Conservation (phyloP, 2,329 filamentous ascomycete species). For the Clonostachys solani region DNA sequence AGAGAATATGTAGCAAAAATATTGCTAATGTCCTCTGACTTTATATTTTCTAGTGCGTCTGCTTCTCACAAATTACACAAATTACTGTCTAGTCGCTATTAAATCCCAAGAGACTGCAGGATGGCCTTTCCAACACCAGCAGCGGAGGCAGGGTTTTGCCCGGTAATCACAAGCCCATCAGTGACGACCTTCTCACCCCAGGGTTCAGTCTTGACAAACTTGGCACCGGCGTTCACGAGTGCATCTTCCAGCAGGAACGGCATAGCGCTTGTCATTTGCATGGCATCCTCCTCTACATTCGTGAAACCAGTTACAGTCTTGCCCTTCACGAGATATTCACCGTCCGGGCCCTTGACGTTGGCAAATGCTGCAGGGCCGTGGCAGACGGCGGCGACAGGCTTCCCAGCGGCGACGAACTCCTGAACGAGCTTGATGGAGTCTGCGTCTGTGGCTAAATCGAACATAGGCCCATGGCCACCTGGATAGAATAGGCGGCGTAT, state of each 20-base stretch:
- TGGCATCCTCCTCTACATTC: conserved; percentile 50
- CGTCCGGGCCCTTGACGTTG: conserved; percentile 46
- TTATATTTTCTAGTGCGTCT: no score
- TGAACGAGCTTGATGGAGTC: conserved; percentile 55
- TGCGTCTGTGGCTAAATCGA: conserved; percentile 56
- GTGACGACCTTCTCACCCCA: conserved; percentile 45
- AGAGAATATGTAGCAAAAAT: no score
- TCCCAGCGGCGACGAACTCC: conserved; percentile 58
- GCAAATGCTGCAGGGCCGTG: conserved; percentile 63
- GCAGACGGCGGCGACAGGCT: conserved; percentile 64
- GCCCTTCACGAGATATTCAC: conserved; percentile 49
- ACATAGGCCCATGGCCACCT: conserved; percentile 62
- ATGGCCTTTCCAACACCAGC: conserved; percentile 47
- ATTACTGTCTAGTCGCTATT: neutral
- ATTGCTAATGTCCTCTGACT: no score
- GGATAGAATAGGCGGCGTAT: conserved; percentile 60
- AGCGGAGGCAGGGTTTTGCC: conserved; percentile 53
- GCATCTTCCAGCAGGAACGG: conserved; percentile 56
- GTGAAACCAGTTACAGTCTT: conserved; percentile 58
- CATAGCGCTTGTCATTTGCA: conserved; percentile 44
- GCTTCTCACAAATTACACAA: no score
- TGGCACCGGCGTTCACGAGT: conserved; percentile 46
- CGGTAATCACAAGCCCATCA: conserved; percentile 48
- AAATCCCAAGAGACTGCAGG: conserved; percentile 33
- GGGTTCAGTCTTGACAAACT: conserved; percentile 51